These are phyloP conservation scores for Ceratobasidium sp. DNA, from an alignment of 1,284 basidiomycete genomes.

Conservation along the genomic window DNA sequence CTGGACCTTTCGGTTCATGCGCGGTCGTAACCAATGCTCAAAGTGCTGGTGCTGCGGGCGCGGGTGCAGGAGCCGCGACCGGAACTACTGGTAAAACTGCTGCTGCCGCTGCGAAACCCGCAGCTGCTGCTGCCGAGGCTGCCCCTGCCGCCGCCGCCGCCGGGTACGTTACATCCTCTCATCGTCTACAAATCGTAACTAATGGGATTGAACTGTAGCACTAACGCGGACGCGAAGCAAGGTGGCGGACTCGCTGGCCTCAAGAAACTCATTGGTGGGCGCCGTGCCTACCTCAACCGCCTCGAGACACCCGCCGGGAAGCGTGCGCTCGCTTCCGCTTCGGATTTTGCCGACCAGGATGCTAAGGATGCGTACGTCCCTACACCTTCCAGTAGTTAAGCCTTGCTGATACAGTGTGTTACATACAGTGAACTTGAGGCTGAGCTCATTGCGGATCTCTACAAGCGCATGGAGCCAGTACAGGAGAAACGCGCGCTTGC, in stretches of 20 bases:
- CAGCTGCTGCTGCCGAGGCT: neutral
- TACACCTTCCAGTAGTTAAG: neutral
- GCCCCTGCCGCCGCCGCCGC: conserved; percentile 17
- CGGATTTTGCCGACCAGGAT: conserved; percentile 32
- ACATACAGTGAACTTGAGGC: conserved; percentile 26
- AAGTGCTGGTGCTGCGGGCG: neutral
- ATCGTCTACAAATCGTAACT: neutral
- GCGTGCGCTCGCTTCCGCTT: conserved; percentile 29
- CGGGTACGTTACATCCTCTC: conserved; percentile 1
- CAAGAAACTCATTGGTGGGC: conserved; percentile 25
- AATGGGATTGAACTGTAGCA: neutral
- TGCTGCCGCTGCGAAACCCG: neutral
- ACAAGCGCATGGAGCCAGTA: conserved; percentile 26
- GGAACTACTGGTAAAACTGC: neutral
- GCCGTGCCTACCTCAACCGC: conserved; percentile 20
- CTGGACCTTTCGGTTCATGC: conserved; percentile 44
- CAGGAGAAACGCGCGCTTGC: no score
- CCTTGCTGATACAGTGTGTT: neutral
- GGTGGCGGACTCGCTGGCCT: neutral
- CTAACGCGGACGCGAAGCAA: no score
- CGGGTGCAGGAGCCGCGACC: neutral
- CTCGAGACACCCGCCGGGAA: conserved; percentile 1
- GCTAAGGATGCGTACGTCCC: conserved; percentile 35
- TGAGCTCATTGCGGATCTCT: conserved; percentile 34
- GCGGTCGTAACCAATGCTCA: conserved; percentile 19